Percentiles rank a stretch among this genome's conserved stretches.
Evolutionary conservation across 768 basidiomycete genomes (phyloP).

Genomic region (Rhodosporidiobolus odoratus): DNA sequence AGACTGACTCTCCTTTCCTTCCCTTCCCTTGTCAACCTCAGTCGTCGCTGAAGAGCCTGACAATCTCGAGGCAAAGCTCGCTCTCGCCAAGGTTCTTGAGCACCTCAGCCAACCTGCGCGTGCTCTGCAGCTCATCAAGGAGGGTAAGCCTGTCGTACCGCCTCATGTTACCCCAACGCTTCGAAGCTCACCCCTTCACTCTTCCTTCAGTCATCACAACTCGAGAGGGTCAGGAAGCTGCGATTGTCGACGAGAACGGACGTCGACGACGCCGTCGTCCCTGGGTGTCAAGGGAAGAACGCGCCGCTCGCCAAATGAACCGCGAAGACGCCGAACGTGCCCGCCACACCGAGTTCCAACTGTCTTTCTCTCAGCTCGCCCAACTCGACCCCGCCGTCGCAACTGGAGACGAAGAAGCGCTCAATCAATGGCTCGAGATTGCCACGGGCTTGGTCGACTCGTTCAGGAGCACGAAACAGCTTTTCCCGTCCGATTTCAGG

Average conservation of each 20-base stretch:
- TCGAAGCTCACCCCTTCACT: not conserved
- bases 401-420: constrained; percentile 53
- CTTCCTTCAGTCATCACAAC: not conserved
- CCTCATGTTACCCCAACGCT: not conserved
- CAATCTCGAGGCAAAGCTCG: constrained; percentile 77
- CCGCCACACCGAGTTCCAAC: constrained; percentile 61
- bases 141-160: constrained; percentile 56
- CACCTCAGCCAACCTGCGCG: constrained; percentile 69
- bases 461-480: constrained; percentile 75
- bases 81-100: constrained; percentile 84
- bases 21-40: constrained; percentile 43
- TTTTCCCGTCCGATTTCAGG: constrained; percentile 65
- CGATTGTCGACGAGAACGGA: not conserved
- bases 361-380: constrained; percentile 57
- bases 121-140: constrained; percentile 74
- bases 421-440: constrained; percentile 71
- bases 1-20: not conserved
- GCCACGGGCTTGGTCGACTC: constrained; percentile 81
- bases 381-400: constrained; percentile 48
- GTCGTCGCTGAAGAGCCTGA: constrained; percentile 69
- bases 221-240: not conserved
- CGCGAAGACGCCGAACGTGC: constrained; percentile 56
- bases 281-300: constrained; percentile 56
- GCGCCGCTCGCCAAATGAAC: not conserved
- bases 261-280: not conserved